phyloP scores from a whole-genome alignment of 164 flowering plant species.

The Aristolochia fimbriata region DNA sequence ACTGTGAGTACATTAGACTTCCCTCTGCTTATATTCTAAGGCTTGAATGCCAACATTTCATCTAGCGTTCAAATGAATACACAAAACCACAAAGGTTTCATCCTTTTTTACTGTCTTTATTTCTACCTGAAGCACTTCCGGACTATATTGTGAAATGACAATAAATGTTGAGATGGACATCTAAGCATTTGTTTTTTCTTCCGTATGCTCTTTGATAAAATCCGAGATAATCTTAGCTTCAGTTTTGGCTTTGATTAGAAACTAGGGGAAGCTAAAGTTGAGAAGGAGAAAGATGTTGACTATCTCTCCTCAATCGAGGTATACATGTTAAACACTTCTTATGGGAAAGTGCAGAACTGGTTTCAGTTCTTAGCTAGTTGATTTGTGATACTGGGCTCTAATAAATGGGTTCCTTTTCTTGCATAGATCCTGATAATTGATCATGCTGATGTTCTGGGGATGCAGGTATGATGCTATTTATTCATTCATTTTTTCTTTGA shows the following conservation, averaged over 20 bases:
- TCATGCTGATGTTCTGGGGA: conserved; percentile 85
- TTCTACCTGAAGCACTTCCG: too few species aligned
- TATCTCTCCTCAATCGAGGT: conserved; percentile 97
- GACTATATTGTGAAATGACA: too few species aligned
- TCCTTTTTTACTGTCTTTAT: too few species aligned
- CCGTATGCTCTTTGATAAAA: too few species aligned
- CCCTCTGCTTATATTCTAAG: neutral
- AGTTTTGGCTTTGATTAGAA: conserved; percentile 31
- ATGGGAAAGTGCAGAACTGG: neutral
- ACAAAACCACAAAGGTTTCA: too few species aligned
- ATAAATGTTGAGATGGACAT: too few species aligned
- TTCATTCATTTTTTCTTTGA: conserved; percentile 3
- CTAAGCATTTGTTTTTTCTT: too few species aligned
- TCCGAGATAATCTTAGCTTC: neutral
- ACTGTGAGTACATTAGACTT: conserved; percentile 29
- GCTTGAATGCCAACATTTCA: too few species aligned
- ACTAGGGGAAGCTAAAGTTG: conserved; percentile 53
- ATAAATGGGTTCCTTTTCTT: neutral
- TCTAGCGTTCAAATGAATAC: too few species aligned
- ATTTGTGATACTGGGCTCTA: neutral
- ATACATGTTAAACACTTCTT: neutral
- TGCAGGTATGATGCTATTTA: conserved; percentile 53
- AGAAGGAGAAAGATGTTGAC: conserved; percentile 78
- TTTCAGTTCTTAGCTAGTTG: neutral
- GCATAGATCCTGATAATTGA: conserved; percentile 67